phyloP scores from a whole-genome alignment of 2,329 filamentous ascomycete genomes.

The Geosmithia morbida region DNA sequence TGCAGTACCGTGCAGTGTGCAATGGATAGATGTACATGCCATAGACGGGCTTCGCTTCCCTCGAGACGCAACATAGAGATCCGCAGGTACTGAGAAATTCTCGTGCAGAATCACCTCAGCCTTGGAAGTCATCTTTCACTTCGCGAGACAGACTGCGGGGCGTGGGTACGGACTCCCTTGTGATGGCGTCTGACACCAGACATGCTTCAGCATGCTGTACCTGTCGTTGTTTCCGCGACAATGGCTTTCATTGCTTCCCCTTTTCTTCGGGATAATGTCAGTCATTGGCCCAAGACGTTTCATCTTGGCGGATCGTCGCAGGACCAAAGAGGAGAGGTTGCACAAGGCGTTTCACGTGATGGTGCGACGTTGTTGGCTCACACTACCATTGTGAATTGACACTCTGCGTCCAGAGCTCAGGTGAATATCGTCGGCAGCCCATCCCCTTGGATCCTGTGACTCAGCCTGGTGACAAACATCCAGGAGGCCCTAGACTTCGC shows the following conservation, averaged over 20 bases:
- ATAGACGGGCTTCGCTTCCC: slow-evolving; percentile 48
- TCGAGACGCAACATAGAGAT: slow-evolving; percentile 17
- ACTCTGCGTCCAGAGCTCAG: background rate
- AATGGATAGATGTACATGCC: too few species aligned
- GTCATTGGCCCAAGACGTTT: too few species aligned
- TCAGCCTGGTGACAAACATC: slow-evolving; percentile 20
- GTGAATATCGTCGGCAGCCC: slow-evolving; percentile 10
- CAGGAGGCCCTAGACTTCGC: slow-evolving; percentile 18
- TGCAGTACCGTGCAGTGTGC: too few species aligned
- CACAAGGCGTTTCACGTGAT: background rate
- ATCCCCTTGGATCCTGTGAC: slow-evolving; percentile 16
- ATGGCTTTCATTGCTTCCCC: slow-evolving; percentile 35
- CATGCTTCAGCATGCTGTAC: slow-evolving; percentile 39
- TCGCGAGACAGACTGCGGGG: slow-evolving; percentile 28
- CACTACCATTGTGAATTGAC: too few species aligned
- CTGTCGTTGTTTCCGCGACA: slow-evolving; percentile 42
- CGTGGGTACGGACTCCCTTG: slow-evolving; percentile 33
- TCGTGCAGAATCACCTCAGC: slow-evolving; percentile 31
- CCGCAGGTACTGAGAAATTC: slow-evolving; percentile 38
- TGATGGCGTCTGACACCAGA: slow-evolving; percentile 32
- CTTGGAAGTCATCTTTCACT: slow-evolving; percentile 29
- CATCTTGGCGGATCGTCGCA: too few species aligned
- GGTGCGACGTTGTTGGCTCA: too few species aligned
- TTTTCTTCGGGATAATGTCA: too few species aligned
- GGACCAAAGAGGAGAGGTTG: too few species aligned